Evolutionary conservation across 768 basidiomycete genomes (phyloP).

Genomic region (Phanerodontia chrysosporium): DNA sequence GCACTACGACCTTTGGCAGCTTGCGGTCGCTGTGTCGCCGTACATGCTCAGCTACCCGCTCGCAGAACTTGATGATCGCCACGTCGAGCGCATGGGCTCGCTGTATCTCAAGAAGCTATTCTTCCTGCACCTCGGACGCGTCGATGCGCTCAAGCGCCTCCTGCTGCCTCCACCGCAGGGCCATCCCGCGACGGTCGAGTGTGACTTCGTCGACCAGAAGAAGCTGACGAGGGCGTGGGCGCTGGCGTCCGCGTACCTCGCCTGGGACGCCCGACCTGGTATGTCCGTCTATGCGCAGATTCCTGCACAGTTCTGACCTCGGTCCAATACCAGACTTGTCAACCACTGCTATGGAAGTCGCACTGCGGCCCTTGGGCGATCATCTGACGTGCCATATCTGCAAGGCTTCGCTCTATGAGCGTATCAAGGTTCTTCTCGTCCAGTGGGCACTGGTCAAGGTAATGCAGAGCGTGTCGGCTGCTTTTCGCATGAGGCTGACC

Average conservation of each 20-base stretch:
- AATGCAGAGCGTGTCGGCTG: neutral
- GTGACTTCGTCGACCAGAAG: constrained; percentile 76
- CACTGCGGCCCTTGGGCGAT: constrained; percentile 64
- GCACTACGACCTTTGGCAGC: constrained; percentile 58
- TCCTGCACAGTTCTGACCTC: no score
- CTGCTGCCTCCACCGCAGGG: constrained; percentile 71
- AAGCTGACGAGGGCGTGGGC: constrained; percentile 80
- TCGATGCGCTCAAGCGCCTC: constrained; percentile 77
- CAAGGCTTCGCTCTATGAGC: constrained; percentile 53
- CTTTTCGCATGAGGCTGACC: constrained; percentile 11
- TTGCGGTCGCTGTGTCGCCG: constrained; percentile 72
- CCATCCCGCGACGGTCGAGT: constrained; percentile 63
- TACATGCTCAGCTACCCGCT: constrained; percentile 72
- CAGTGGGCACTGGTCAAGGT: constrained; percentile 84
- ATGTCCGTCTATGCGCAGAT: constrained; percentile 18
- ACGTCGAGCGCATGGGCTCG: constrained; percentile 66
- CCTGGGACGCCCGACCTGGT: constrained; percentile 84
- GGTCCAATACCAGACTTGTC: no score
- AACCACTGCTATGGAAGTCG: constrained; percentile 65
- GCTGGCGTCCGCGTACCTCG: constrained; percentile 75
- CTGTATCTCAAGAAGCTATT: constrained; percentile 78
- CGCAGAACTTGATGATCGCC: constrained; percentile 63
- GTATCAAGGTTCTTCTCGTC: constrained; percentile 61
- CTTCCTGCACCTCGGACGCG: constrained; percentile 78
- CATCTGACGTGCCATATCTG: constrained; percentile 71